Evolutionary conservation across 495 filamentous ascomycete species (phyloP).

Genomic region (Xylaria palmicola): DNA sequence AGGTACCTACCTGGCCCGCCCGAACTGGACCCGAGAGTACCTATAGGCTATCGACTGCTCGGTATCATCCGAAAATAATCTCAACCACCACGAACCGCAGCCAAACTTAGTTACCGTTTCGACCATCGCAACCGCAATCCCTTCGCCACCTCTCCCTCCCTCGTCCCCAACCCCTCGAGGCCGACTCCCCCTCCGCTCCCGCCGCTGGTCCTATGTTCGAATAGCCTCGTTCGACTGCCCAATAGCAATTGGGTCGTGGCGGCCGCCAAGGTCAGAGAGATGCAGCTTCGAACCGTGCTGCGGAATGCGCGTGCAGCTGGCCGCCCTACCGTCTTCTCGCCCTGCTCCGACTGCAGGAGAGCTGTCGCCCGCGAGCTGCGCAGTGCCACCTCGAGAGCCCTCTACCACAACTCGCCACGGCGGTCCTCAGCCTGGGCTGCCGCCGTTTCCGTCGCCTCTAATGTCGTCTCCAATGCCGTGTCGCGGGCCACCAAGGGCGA

Average conservation of each 20-base stretch:
- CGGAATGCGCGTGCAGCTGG: slow-evolving; percentile 27
- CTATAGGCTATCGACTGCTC: no score
- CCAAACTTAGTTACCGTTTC: neutral
- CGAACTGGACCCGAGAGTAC: no score
- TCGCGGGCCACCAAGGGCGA: slow-evolving; percentile 55
- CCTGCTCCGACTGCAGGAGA: slow-evolving; percentile 39
- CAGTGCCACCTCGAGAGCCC: slow-evolving; percentile 34
- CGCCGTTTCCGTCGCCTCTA: slow-evolving; percentile 75
- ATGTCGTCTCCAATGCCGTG: slow-evolving; percentile 69
- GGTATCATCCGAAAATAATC: slow-evolving; percentile 1
- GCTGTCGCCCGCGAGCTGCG: slow-evolving; percentile 30
- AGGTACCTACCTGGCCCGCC: no score
- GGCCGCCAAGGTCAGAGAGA: slow-evolving; percentile 14
- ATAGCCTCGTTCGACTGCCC: slow-evolving; percentile 5
- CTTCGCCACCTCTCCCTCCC: neutral
- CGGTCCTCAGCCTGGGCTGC: slow-evolving; percentile 47
- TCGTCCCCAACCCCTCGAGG: neutral
- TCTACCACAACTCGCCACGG: slow-evolving; percentile 39
- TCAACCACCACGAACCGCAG: no score
- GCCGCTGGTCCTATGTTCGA: neutral
- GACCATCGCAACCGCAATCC: neutral
- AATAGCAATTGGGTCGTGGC: slow-evolving; percentile 27
- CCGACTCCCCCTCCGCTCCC: neutral
- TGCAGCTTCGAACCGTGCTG: slow-evolving; percentile 44
- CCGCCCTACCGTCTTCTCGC: slow-evolving; percentile 25